Evolutionary conservation across 2,329 filamentous ascomycete species (phyloP), one percentile per base, ranked within the genome.

Genomic region (Byssoonygena ceratinophila): DNA sequence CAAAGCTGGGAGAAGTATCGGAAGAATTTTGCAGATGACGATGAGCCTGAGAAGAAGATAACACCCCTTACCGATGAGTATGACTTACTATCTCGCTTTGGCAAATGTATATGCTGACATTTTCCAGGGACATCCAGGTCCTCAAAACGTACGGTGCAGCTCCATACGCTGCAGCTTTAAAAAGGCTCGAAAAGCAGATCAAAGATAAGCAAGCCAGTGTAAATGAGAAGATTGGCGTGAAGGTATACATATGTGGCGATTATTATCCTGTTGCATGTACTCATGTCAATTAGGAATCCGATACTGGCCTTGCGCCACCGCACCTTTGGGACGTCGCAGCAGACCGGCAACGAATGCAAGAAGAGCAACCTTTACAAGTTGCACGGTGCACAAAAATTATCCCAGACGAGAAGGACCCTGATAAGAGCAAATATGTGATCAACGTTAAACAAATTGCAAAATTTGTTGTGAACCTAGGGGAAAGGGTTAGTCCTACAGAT

Each of bases 391-490:
- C 92, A 55, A 98, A 98, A 79, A 98, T 98, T 70, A 98, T 98
- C 62, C 83, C 89, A 56, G 91, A 97, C 66, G 90, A 95, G 68
- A 91, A 92, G 72, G 90, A 97, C 68, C 78, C 87, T 56, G 87
- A 94, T 58, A 98, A 98, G 81, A 94, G 86, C 81, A 98, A 97
- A 82, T 98, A 98, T 76, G 90, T 98, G 64, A 98, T 98, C 79
- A 98, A 98, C 73, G 91, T 98, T 62, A 98, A 98, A 78, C 92
- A 98, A 72, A 98, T 98, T 64, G 92, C 92, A 65, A 98, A 98
- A 74, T 98, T 98, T 64, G 92, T 98, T 47, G 92, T 98, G 59
- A 92, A 96, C 71, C 81, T 98, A 49, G 92, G 92, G 62, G 92
- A 98, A 68, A 85, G 92, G 59, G 92, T 98, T 61, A 94, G 87